phyloP scores from a whole-genome alignment of 2,329 filamentous ascomycete genomes.

The Cercospora berteroae region DNA sequence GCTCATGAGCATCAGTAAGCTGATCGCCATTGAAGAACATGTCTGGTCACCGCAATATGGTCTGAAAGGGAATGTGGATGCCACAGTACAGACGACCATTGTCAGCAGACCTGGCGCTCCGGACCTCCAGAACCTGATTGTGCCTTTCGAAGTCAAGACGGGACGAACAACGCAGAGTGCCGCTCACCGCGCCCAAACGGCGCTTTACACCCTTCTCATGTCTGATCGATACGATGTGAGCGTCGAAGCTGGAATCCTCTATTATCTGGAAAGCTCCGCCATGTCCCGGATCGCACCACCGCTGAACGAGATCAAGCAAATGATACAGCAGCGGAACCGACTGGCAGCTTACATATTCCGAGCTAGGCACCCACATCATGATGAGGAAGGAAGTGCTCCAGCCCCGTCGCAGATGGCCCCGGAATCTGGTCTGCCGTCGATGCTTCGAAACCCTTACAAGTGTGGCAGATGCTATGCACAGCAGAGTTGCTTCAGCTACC shows the following conservation, averaged over 20 bases:
- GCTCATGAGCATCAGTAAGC: slow-evolving; percentile 83
- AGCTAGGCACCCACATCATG: slow-evolving; percentile 27
- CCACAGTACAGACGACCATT: slow-evolving; percentile 86
- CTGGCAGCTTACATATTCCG: slow-evolving; percentile 76
- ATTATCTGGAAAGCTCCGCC: slow-evolving; percentile 89
- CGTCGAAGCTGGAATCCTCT: slow-evolving; percentile 84
- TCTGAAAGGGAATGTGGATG: slow-evolving; percentile 95
- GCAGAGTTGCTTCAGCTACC: slow-evolving; percentile 86
- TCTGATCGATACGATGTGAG: slow-evolving; percentile 95
- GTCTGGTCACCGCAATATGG: slow-evolving; percentile 98
- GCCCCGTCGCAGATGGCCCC: slow-evolving; percentile 27
- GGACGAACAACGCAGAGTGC: slow-evolving; percentile 75
- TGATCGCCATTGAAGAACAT: slow-evolving; percentile 95
- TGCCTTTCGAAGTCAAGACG: slow-evolving; percentile 94
- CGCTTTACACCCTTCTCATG: slow-evolving; percentile 85
- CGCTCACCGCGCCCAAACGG: slow-evolving; percentile 87
- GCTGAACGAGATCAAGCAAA: slow-evolving; percentile 84
- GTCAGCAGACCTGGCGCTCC: slow-evolving; percentile 65
- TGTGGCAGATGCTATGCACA: slow-evolving; percentile 91
- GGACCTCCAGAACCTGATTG: slow-evolving; percentile 57
- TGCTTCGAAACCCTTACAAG: slow-evolving; percentile 77
- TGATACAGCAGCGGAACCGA: slow-evolving; percentile 94
- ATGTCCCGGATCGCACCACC: slow-evolving; percentile 82
- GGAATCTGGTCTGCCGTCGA: slow-evolving; percentile 71
- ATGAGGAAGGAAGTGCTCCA: neutral